phyloP scores from a whole-genome alignment of 1,284 basidiomycete genomes.

The Chiua sp. region DNA sequence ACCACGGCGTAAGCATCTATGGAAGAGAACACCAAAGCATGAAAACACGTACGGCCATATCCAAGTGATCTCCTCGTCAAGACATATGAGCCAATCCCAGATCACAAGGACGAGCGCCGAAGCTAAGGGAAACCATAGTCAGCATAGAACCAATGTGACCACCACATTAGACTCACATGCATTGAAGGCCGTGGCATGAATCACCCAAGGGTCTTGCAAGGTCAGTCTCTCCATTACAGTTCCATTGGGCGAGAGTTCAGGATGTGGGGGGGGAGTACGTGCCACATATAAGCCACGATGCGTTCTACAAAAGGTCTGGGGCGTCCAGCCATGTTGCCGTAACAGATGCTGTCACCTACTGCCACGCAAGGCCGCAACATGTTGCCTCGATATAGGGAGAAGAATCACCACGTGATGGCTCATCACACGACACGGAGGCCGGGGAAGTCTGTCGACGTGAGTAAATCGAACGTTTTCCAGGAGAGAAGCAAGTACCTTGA shows the following conservation, averaged over 20 bases:
- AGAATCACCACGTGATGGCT: background rate
- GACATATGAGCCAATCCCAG: constrained; percentile 18
- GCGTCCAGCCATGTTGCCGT: background rate
- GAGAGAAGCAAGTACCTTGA: background rate
- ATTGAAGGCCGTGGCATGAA: constrained; percentile 14
- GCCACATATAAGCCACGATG: background rate
- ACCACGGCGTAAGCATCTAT: background rate
- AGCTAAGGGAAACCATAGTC: background rate
- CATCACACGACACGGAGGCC: background rate
- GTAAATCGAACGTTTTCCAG: background rate
- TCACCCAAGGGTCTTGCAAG: constrained; percentile 11
- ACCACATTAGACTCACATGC: constrained; percentile 8
- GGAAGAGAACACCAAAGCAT: background rate
- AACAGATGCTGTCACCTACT: background rate
- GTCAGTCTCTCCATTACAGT: constrained; percentile 7
- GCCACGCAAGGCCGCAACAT: background rate
- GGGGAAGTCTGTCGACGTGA: background rate
- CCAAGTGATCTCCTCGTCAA: constrained; percentile 18
- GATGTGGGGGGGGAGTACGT: background rate
- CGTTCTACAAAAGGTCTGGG: background rate
- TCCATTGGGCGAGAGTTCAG: background rate
- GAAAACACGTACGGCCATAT: constrained; percentile 14
- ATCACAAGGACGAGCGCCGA: constrained; percentile 10
- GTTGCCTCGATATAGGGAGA: background rate
- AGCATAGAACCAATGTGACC: background rate